Evolutionary conservation across 805 yeast genomes (phyloP).

Genomic region (Clavispora carvajalis): DNA sequence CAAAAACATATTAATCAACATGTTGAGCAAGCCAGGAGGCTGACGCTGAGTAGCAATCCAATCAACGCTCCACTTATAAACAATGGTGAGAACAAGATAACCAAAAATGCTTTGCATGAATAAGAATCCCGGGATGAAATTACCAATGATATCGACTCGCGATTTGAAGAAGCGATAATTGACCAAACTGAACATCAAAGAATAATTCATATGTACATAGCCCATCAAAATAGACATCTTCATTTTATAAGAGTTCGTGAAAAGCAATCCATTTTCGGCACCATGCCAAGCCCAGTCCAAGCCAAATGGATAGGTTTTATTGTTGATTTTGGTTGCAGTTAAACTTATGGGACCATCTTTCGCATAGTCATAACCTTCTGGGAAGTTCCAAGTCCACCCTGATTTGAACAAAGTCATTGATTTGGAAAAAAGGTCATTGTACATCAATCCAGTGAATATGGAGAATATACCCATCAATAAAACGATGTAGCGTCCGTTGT

Average conservation of each 20-base stretch:
- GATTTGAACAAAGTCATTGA: slow-evolving; percentile 62
- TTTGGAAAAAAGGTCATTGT: slow-evolving; percentile 68
- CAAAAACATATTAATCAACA: slow-evolving; percentile 72
- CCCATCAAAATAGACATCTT: slow-evolving; percentile 73
- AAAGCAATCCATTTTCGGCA: slow-evolving; percentile 64
- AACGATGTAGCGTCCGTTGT: slow-evolving; percentile 62
- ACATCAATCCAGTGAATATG: slow-evolving; percentile 68
- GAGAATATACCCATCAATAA: slow-evolving; percentile 69
- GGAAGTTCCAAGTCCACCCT: slow-evolving; percentile 60
- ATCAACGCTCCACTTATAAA: slow-evolving; percentile 70
- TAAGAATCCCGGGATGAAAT: slow-evolving; percentile 66
- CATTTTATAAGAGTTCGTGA: slow-evolving; percentile 74
- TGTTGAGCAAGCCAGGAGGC: slow-evolving; percentile 70
- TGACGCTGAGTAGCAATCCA: slow-evolving; percentile 59
- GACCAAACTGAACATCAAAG: slow-evolving; percentile 61
- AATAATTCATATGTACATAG: slow-evolving; percentile 68
- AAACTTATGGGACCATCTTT: slow-evolving; percentile 28
- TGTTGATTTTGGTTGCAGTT: slow-evolving; percentile 36
- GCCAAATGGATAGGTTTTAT: slow-evolving; percentile 57
- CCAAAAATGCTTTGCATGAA: slow-evolving; percentile 78
- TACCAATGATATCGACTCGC: slow-evolving; percentile 62
- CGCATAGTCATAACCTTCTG: slow-evolving; percentile 38
- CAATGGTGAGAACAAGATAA: slow-evolving; percentile 57
- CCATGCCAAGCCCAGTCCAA: slow-evolving; percentile 77
- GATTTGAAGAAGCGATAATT: slow-evolving; percentile 56